These are phyloP conservation scores for Mycena polygramma DNA, from an alignment of 768 basidiomycete genomes.

Conservation along the genomic window DNA sequence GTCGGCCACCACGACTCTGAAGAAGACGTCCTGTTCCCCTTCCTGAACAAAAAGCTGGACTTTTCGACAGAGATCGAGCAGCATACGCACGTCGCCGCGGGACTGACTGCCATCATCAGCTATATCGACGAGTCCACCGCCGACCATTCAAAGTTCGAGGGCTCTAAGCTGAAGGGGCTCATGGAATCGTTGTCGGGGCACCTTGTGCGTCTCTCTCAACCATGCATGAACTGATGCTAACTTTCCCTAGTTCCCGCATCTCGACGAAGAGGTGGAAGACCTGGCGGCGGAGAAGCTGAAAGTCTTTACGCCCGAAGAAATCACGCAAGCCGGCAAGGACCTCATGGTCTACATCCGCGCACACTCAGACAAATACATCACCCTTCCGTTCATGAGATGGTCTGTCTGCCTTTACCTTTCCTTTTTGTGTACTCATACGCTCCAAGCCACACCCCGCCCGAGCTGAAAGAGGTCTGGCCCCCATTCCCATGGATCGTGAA, in stretches of 20 bases:
- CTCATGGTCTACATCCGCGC: constrained; percentile 42
- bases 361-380: constrained; percentile 47
- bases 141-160: constrained; percentile 48
- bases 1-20: constrained; percentile 53
- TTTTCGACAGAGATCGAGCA: constrained; percentile 52
- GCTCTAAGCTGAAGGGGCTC: constrained; percentile 41
- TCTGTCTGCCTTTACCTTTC: constrained; percentile 26
- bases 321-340: constrained; percentile 37
- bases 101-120: constrained; percentile 44
- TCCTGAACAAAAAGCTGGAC: constrained; percentile 52
- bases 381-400: constrained; percentile 55
- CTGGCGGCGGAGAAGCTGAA: constrained; percentile 48
- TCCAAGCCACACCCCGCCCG: constrained; percentile 54
- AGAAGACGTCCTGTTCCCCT: constrained; percentile 53
- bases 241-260: constrained; percentile 47
- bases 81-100: constrained; percentile 50
- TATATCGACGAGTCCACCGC: constrained; percentile 42
- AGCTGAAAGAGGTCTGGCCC: constrained; percentile 54
- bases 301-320: constrained; percentile 46
- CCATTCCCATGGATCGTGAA: constrained; percentile 54
- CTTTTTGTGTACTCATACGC: background rate
- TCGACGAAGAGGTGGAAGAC: constrained; percentile 54
- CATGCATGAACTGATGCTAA: background rate
- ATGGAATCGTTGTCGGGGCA: constrained; percentile 46
- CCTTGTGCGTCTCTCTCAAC: constrained; percentile 43